These are phyloP conservation scores for Aspergillus aculeatinus DNA, from an alignment of 2,329 filamentous ascomycete species.

Conservation along the genomic window DNA sequence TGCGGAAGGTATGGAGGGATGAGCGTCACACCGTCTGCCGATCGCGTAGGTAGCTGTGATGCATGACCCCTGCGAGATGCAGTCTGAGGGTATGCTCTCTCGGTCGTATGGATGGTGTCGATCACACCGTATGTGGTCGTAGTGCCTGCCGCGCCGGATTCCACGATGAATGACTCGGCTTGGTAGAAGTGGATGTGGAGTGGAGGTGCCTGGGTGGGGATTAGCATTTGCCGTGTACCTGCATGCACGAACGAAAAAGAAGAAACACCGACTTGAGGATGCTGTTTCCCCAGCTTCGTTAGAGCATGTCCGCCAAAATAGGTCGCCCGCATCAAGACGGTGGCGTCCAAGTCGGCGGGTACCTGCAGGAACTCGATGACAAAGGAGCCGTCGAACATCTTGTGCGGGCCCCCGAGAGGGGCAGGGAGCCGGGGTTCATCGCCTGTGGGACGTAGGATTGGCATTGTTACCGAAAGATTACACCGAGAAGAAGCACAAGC, in stretches of 20 bases:
- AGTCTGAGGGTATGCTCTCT: neutral
- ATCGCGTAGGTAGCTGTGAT: neutral
- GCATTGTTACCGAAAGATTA: neutral
- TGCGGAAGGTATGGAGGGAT: conserved; percentile 9
- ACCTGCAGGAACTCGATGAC: conserved; percentile 11
- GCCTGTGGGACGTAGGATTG: neutral
- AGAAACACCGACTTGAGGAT: conserved; percentile 1
- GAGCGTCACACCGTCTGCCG: neutral
- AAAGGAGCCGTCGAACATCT: conserved; percentile 12
- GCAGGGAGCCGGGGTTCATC: conserved; percentile 5
- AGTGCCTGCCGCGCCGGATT: conserved; percentile 1
- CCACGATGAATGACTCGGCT: conserved; percentile 9
- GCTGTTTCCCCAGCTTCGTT: conserved; percentile 5
- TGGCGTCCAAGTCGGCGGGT: conserved; percentile 6
- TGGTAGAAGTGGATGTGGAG: conserved; percentile 11
- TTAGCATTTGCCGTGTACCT: neutral
- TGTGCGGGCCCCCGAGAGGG: conserved; percentile 9
- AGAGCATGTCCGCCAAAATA: conserved; percentile 6
- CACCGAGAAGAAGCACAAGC: too few species aligned
- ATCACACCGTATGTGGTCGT: conserved; percentile 7
- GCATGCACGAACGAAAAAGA: neutral
- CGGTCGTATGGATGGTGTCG: conserved; percentile 8
- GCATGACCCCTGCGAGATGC: neutral
- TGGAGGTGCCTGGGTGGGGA: neutral
- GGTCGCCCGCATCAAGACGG: conserved; percentile 10